phyloP scores from a whole-genome alignment of 2,329 filamentous ascomycete species.

The Tolypocladium nubicola region DNA sequence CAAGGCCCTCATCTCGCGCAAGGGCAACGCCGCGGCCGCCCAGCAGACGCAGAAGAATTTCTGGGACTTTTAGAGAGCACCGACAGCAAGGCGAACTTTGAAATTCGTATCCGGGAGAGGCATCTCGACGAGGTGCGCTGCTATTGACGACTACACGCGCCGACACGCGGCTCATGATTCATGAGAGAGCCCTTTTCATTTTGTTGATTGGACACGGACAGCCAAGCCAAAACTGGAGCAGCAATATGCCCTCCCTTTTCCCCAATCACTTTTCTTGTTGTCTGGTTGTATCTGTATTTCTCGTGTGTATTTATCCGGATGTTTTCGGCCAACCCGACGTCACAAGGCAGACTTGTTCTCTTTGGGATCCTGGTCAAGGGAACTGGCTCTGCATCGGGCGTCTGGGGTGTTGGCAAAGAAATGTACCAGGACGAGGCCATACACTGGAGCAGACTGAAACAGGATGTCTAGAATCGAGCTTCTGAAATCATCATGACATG shows the following conservation, averaged over 20 bases:
- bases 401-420: neutral
- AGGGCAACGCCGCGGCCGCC: constrained; percentile 15
- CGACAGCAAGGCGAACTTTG: constrained; percentile 3
- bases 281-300: constrained; percentile 1
- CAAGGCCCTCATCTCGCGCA: constrained; percentile 16
- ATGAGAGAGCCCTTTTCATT: constrained; percentile 11
- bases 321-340: neutral
- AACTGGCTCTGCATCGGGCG: neutral
- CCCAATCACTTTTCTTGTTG: neutral
- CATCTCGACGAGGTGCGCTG: neutral
- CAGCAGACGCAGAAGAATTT: constrained; percentile 18
- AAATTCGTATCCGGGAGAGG: constrained; percentile 1
- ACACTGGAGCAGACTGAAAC: neutral
- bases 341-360: neutral
- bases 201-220: neutral
- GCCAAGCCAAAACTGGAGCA: neutral
- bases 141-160: constrained; percentile 15
- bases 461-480: neutral
- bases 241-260: neutral
- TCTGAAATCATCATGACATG: neutral
- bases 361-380: neutral
- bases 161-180: constrained; percentile 23
- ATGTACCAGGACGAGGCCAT: neutral
- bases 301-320: neutral
- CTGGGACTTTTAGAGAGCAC: constrained; percentile 34